Evolutionary conservation across 2,329 filamentous ascomycete species (phyloP), one percentile per base, ranked within the genome.

Genomic region (Sphaceloma murrayae): DNA sequence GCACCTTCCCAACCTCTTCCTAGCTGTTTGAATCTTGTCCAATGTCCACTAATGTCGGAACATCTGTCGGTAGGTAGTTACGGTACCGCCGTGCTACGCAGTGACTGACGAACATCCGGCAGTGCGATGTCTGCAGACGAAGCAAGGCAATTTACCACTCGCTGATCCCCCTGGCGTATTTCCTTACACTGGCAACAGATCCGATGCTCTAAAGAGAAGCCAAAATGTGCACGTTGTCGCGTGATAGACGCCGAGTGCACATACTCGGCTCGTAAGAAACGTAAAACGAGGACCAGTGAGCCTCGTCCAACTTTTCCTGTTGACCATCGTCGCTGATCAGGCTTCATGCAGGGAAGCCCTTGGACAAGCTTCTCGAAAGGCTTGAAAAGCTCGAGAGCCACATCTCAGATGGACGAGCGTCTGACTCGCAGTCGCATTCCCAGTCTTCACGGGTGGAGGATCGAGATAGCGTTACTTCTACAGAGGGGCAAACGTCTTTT

Each of bases 151-250:
- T 13, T 14, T 17, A n/a, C n/a, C n/a, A n/a, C n/a, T n/a, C n/a
- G n/a, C n/a, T n/a, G n/a, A n/a, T n/a, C 13, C 7, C 13, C 18
- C 5, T 34, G 40, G 11, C 27, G 16, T 26, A 2, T 11, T 8
- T 22, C 6, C 30, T 21, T n/a, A 34, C 10, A 11, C 19, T 10
- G 9, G 11, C 10, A 3, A 13, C n/a, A 44, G 42, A 21, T 33
- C 8, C 27, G 42, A 16, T 44, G 42, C 42, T 22, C 42, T 13
- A 44, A 34, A 14, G 42, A 44, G 10, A 44, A 44, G 42, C 42
- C 42, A 24, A 44, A 19, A 13, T 44, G 42, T 24, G 29, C 42
- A 13, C 16, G 30, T 9, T 44, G 42, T 31, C n/a, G 18, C 7
- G 19, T 26, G 10, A 44, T 18, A 10, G 42, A 19, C 18, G 33